phyloP scores from a whole-genome alignment of 768 basidiomycete genomes.

The Mrakia hoshinonis region DNA sequence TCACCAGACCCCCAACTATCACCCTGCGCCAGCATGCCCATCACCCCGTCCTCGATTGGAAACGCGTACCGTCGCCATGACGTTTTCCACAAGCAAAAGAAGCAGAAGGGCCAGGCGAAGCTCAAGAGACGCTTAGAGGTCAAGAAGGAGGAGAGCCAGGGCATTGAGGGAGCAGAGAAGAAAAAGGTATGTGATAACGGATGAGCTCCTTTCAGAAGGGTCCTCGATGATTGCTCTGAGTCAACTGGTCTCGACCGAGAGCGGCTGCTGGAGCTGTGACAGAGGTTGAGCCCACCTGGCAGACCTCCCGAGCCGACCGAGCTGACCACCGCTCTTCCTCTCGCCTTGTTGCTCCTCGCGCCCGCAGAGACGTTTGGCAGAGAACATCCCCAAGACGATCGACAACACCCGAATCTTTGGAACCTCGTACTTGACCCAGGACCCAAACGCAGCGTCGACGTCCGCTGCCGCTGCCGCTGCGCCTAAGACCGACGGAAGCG shows the following conservation, averaged over 20 bases:
- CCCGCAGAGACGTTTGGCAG: slow-evolving; percentile 65
- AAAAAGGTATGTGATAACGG: slow-evolving; percentile 55
- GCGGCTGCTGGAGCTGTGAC: not conserved
- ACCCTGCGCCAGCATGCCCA: slow-evolving; percentile 15
- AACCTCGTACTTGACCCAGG: slow-evolving; percentile 42
- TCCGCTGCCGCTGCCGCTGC: slow-evolving; percentile 9
- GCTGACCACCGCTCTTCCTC: not conserved
- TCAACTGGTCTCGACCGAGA: too few relatives aligned
- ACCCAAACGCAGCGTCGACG: slow-evolving; percentile 34
- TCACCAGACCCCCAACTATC: not conserved
- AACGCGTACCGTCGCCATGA: slow-evolving; percentile 86
- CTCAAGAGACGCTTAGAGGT: slow-evolving; percentile 64
- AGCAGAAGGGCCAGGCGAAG: slow-evolving; percentile 69
- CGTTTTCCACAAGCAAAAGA: slow-evolving; percentile 60
- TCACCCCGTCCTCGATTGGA: slow-evolving; percentile 48
- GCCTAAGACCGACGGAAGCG: slow-evolving; percentile 15
- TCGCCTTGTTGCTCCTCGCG: not conserved
- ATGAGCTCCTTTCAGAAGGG: too few relatives aligned
- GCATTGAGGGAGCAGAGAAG: slow-evolving; percentile 41
- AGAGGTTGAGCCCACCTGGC: not conserved
- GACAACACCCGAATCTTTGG: slow-evolving; percentile 82
- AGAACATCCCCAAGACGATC: slow-evolving; percentile 81
- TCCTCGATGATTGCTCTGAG: too few relatives aligned
- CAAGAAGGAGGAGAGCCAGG: slow-evolving; percentile 36
- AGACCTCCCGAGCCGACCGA: not conserved